Conservation (phyloP, 2,329 filamentous ascomycete genomes). For the Chlorencoelia australis region DNA sequence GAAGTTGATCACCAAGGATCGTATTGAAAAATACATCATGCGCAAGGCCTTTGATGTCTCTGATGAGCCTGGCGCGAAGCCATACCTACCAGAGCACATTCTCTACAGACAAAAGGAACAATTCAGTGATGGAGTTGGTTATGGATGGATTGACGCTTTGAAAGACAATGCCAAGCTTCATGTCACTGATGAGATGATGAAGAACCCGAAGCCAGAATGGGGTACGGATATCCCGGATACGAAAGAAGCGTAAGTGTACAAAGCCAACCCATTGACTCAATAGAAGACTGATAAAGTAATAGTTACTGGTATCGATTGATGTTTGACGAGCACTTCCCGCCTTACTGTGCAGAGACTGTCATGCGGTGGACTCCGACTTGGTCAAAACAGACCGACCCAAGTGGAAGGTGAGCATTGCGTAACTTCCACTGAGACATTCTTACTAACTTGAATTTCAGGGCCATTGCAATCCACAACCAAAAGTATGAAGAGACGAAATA, state of each 20-base stretch:
- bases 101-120: conserved; percentile 99
- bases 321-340: conserved; percentile 98
- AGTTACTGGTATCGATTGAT: conserved; percentile 96
- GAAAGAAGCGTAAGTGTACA: conserved; percentile 72
- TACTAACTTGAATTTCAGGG: conserved; percentile 37
- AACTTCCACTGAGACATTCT: neutral
- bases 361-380: conserved; percentile 96
- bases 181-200: conserved; percentile 95
- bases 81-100: conserved; percentile 93
- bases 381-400: conserved; percentile 93
- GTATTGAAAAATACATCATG: conserved; percentile 94
- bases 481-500: conserved; percentile 49
- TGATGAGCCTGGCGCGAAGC: conserved; percentile 67
- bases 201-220: conserved; percentile 96
- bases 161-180: conserved; percentile 88
- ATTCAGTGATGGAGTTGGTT: conserved; percentile 96
- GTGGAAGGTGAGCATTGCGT: conserved; percentile 43
- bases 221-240: conserved; percentile 84
- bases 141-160: conserved; percentile 96
- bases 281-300: conserved; percentile 3
- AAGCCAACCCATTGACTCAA: neutral
- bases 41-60: conserved; percentile 94
- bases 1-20: conserved; percentile 72
- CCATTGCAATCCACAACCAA: conserved; percentile 64
- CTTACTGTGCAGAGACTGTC: conserved; percentile 82